Base-by-base conservation (phyloP, 306 rosid species). In the Erythrophleum fordii region DNA sequence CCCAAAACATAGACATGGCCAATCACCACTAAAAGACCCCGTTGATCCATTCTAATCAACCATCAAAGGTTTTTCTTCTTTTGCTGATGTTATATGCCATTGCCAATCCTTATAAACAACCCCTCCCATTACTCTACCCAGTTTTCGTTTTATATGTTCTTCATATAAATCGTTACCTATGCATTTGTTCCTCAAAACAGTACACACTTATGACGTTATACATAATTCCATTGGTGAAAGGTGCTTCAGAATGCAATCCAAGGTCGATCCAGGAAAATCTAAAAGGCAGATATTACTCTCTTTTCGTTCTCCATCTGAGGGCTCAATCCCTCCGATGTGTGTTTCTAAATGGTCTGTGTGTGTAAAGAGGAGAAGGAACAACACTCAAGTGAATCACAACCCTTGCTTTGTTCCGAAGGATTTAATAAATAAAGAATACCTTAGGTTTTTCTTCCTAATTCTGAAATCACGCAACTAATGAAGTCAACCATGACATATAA, bases 221-320 rank as follows among this genome's bases (percentile, higher is more conserved):
- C 88, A 83, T 12, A 94, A 76, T 62, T 81, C 95, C 25, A 72
- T 75, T 29, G 98, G 94, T 1, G 95, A 85, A 70, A 94, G 97
- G 42, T 11, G 80, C 29, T 85, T 89, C 8, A 94, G 86, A 75
- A 94, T 85, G 81, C 80, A 80, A 25, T 90, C 95, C 75, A 92
- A 79, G 20, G 78, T 73, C 45, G 85, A 53, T 73, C 92, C 88
- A 26, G 95, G 98, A 78, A 94, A 85, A 83, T 94, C 92, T 82
- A 90, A 62, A 44, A 93, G 88, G 59, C 84, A 86, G 4, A 48
- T 37, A 28, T 28, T 52, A 25, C 78, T 0, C 31, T 85, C 31
- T 58, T 73, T 55, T 80, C 81, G 28, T 72, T 83, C 81, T 78
- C 85, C 83, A 76, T 87, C 25, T 37, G 53, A 56, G 45, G 44